phyloP scores from a whole-genome alignment of 2,329 filamentous ascomycete genomes.

The Metarhizium album region DNA sequence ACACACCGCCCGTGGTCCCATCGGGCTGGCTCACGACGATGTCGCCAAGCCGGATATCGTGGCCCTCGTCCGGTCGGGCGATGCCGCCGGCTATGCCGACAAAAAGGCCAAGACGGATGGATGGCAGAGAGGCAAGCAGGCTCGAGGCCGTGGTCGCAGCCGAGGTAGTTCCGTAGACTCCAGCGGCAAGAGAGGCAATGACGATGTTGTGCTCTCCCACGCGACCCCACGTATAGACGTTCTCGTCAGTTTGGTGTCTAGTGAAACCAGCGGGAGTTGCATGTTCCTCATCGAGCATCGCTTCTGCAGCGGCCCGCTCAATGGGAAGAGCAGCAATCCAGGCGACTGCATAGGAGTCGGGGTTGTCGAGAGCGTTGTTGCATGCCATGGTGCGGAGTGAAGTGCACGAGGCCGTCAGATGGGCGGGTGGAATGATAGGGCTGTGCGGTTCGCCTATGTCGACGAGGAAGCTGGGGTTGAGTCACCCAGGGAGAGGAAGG shows the following conservation, averaged over 20 bases:
- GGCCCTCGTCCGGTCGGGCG: conserved; percentile 3
- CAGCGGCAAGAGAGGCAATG: conserved; percentile 9
- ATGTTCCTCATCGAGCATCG: conserved; percentile 11
- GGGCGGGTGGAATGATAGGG: not conserved
- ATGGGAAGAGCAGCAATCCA: conserved; percentile 11
- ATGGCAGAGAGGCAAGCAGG: conserved; percentile 9
- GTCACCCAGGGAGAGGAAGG: not conserved
- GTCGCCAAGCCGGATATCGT: conserved; percentile 9
- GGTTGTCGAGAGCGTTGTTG: conserved; percentile 1
- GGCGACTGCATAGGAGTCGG: conserved; percentile 10
- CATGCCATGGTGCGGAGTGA: conserved; percentile 1
- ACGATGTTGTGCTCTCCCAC: conserved; percentile 14
- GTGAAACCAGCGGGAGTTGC: not conserved
- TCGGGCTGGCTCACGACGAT: conserved; percentile 4
- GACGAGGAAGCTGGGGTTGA: not conserved
- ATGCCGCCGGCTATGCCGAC: conserved; percentile 11
- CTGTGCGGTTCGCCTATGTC: not conserved
- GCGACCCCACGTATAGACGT: conserved; percentile 12
- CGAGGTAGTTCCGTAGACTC: conserved; percentile 5
- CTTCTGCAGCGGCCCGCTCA: conserved; percentile 10
- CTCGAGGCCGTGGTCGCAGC: conserved; percentile 8
- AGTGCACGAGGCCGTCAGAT: not conserved
- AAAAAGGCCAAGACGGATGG: conserved; percentile 8
- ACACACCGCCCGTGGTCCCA: conserved; percentile 3
- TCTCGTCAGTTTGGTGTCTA: conserved; percentile 7